A percentile compares a stretch with the other conserved stretches of the same genome.
Conservation (phyloP, 441 rosid genomes). For the Aquilaria agallochum region DNA sequence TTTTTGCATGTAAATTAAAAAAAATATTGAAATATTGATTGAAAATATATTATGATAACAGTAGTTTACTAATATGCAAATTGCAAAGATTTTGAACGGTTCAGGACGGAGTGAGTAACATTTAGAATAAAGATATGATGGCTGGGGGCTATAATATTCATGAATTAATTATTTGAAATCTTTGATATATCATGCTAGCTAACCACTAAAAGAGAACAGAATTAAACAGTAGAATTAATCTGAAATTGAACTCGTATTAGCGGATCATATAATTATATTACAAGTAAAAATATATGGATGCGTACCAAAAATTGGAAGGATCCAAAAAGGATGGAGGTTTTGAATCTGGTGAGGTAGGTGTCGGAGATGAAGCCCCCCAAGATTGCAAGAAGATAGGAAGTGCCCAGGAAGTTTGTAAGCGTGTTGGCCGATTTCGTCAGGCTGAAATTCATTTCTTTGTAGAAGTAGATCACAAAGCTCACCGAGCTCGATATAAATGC, state of each 20-base stretch:
- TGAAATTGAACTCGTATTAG: too few relatives aligned
- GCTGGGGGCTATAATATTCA: background rate
- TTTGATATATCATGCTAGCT: background rate
- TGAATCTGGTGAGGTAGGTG: constrained; percentile 56
- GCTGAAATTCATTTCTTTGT: constrained; percentile 58
- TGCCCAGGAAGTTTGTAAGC: constrained; percentile 57
- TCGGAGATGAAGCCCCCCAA: constrained; percentile 61
- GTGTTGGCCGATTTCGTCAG: constrained; percentile 52
- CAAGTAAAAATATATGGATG: background rate
- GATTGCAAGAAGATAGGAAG: constrained; percentile 46
- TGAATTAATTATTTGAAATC: background rate
- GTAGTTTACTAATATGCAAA: too few relatives aligned
- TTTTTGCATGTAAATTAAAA: too few relatives aligned
- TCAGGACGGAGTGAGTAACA: too few relatives aligned
- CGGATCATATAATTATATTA: background rate
- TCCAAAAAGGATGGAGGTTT: constrained; percentile 43
- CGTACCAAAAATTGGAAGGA: constrained; percentile 47
- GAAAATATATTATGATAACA: too few relatives aligned
- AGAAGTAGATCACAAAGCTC: constrained; percentile 52
- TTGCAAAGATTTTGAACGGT: too few relatives aligned
- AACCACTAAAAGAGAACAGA: background rate
- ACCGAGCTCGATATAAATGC: constrained; percentile 44
- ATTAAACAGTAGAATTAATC: background rate
- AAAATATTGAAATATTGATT: too few relatives aligned
- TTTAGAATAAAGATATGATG: too few relatives aligned